Evolutionary conservation across 768 basidiomycete genomes (phyloP), one percentile per base, ranked within the genome.

Genomic region (Neoboletus magnificus): DNA sequence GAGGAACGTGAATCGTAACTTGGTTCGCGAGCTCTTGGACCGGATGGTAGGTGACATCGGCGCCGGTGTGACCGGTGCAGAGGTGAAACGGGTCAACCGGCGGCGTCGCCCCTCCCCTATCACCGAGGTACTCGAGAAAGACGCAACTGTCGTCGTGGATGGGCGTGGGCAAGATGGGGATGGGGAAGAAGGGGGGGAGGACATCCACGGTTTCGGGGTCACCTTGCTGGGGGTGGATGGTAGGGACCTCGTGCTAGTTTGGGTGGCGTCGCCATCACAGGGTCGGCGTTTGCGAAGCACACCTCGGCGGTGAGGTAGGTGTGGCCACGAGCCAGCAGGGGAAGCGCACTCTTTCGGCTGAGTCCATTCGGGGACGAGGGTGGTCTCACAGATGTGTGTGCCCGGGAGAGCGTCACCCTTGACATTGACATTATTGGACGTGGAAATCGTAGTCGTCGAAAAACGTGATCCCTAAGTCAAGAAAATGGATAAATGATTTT

Each of bases 391-490:
- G 25, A 43, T 11, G 5, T 39, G 48, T 12, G 15, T 40, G 43
- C 41, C 56, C 11, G 53, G 66, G 10, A 44, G 22, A 4, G 50
- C 25, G 20, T 22, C 39, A 11, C 55, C 12, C 1, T 50, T 12
- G 13, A 62, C 56, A 7, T 69, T 64, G 18, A 73, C 54, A 41
- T 66, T 65, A 43, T 67, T 62, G 33, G 73, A 74, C 3, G 73
- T 73, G 5, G 74, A 68, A 0, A 65, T 68, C 6, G 73, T 74
- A 32, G 73, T 71, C 25, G 62, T 61, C 30, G 73, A 74, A 52
- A 75, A 75, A 18, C 69, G 73, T 10, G 73, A 74, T 41, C 43
- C 60, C 74, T 73, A 45, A 13, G 47, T 16, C n/a, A 25, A 30
- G 36, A 20, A 11, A 37, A 27, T 15, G 39, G 27, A 42, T 40